Conservation (phyloP, 139 green algal genomes). For the Chlorella vulgaris region DNA sequence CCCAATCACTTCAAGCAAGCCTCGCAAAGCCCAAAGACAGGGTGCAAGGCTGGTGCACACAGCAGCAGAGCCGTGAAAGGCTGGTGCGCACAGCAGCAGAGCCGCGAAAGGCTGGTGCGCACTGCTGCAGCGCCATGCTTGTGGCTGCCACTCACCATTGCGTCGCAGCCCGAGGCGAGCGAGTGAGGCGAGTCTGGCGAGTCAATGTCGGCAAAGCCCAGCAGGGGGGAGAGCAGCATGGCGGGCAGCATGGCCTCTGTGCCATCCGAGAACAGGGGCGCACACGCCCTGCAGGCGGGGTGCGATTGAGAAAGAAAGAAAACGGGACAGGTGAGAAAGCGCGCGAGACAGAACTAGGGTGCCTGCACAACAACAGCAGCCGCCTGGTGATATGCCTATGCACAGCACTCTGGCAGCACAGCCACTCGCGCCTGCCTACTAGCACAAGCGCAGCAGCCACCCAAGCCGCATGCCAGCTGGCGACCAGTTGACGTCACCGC, state of each 20-base stretch:
- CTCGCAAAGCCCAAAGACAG: too few relatives aligned
- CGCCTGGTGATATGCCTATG: too few relatives aligned
- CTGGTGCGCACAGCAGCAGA: background rate
- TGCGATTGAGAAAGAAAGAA: background rate
- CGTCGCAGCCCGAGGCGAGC: constrained; percentile 1
- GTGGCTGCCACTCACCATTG: background rate
- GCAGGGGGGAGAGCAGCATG: constrained; percentile 12
- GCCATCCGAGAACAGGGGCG: background rate
- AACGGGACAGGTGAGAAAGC: background rate
- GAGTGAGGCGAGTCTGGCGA: constrained; percentile 20
- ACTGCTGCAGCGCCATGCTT: background rate
- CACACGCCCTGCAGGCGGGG: background rate
- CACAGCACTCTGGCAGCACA: too few relatives aligned
- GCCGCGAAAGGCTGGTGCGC: background rate
- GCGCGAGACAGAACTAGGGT: too few relatives aligned
- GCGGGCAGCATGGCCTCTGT: constrained; percentile 10
- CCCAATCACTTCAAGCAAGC: too few relatives aligned
- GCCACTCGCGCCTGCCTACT: too few relatives aligned
- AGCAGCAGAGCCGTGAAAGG: background rate
- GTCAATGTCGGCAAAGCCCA: constrained; percentile 20
- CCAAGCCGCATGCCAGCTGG: background rate
- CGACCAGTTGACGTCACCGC: too few relatives aligned
- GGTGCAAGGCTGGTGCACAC: background rate
- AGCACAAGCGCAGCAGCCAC: too few relatives aligned
- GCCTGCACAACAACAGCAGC: too few relatives aligned